Evolutionary conservation across 2,329 filamentous ascomycete genomes (phyloP), one percentile per base, ranked within the genome.

Genomic region (Xenosphaeropsis pyriputrescens): DNA sequence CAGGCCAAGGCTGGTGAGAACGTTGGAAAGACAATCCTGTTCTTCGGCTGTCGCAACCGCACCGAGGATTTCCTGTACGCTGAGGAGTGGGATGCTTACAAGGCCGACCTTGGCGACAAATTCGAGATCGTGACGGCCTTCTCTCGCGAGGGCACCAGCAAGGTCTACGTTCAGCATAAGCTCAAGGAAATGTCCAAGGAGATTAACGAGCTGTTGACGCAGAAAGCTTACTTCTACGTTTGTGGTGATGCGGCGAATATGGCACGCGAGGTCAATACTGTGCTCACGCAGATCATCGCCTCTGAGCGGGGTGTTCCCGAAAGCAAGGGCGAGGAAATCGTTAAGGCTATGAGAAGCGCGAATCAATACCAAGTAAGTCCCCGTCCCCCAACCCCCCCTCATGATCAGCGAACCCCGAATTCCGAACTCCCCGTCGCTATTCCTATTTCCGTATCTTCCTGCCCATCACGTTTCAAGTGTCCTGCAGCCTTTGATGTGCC

Each of bases 161-260:
- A 98, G 64, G 84, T 98, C 29, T 98, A 98, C 55, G 91, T 98
- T 16, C 91, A 98, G 63, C 86, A 98, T 61, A 74, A 83, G 44
- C 70, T 98, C 43, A 80, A 83, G 62, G 85, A 96, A 59, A 70
- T 78, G 36, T 78, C 83, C 41, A 72, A 83, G 51, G 76, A 94
- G 51, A 71, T 98, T 62, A 89, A 93, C 61, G 78, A 89, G 46
- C 74, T 98, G 1, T 69, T 98, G 8, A 69, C 81, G 48, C 69
- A 86, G 59, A 83, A 88, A 58, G 91, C 85, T 5, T 95, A 91
- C 62, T 88, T 98, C 59, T 98, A 98, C 58, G 89, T 98, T 41
- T 98, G 93, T 53, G 91, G 91, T 63, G 91, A 98, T 56, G 93
- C 93, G 1, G 84, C 91, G 40, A 88, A 94, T 65, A 95, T 95